Percentiles rank a stretch among this genome's conserved stretches.
These are phyloP conservation scores for Arachis monticola DNA, from an alignment of 331 rosid genomes.

Conservation along the genomic window DNA sequence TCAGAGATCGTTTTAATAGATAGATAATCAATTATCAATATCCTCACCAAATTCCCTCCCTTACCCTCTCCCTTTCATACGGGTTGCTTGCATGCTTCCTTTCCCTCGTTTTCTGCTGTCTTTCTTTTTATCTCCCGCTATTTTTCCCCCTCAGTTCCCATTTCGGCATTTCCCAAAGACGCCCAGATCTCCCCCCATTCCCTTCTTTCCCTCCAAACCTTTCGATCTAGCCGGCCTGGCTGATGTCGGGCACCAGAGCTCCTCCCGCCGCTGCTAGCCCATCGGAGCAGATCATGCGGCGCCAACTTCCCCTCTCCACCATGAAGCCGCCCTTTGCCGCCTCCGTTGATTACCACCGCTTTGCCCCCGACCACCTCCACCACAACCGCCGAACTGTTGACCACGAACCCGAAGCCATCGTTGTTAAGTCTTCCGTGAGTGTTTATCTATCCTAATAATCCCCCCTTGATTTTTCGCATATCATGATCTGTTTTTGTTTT, in stretches of 20 bases:
- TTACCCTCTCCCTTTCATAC: conserved; percentile 44
- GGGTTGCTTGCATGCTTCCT: conserved; percentile 13
- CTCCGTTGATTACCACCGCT: conserved; percentile 80
- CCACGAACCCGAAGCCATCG: conserved; percentile 61
- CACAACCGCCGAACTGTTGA: conserved; percentile 56
- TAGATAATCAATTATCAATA: conserved; percentile 31
- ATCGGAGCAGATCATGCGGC: conserved; percentile 65
- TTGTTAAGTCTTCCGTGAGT: conserved; percentile 71
- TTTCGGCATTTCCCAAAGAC: conserved; percentile 55
- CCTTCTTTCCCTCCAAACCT: conserved; percentile 3
- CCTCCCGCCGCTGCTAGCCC: conserved; percentile 51
- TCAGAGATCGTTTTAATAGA: too few species aligned
- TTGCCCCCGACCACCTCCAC: conserved; percentile 57
- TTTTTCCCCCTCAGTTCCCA: conserved; percentile 74
- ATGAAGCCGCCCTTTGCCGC: conserved; percentile 79
- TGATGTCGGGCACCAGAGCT: conserved; percentile 72
- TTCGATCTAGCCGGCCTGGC: conserved; percentile 43
- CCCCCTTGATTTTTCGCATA: neutral
- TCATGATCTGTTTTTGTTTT: neutral
- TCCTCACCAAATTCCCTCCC: conserved; percentile 98
- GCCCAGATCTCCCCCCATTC: conserved; percentile 58
- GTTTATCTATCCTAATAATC: neutral
- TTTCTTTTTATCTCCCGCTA: conserved; percentile 39
- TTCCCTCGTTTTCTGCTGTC: conserved; percentile 83
- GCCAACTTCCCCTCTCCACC: conserved; percentile 75